A percentile compares a stretch with the other conserved stretches of the same genome.
Conservation (phyloP, 1,139 yeast species). For the Debaryomycetaceae sp. region DNA sequence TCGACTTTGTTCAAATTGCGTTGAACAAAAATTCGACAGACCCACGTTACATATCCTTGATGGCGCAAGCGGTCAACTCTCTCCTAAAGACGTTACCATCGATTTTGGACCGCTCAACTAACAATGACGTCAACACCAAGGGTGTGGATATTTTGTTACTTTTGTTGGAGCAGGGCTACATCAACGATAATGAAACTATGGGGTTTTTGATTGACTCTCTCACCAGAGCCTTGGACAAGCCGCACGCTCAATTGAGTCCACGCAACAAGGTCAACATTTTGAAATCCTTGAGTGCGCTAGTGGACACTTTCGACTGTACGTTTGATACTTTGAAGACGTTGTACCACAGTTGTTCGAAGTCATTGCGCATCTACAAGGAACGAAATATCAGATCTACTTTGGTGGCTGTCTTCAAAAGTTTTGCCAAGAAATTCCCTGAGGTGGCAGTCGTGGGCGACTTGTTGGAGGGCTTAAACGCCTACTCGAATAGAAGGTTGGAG, state of each 20-base stretch:
- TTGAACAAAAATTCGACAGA: constrained; percentile 29
- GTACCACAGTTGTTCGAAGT: constrained; percentile 52
- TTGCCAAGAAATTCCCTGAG: constrained; percentile 52
- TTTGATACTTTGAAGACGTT: constrained; percentile 51
- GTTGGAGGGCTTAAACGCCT: constrained; percentile 66
- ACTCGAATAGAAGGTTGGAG: constrained; percentile 54
- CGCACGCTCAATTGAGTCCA: constrained; percentile 44
- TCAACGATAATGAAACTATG: constrained; percentile 55
- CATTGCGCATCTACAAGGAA: constrained; percentile 57
- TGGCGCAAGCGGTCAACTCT: constrained; percentile 54
- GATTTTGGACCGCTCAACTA: constrained; percentile 39
- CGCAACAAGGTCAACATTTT: constrained; percentile 58
- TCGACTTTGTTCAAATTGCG: constrained; percentile 51
- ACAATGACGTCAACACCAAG: constrained; percentile 48
- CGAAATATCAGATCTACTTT: constrained; percentile 57
- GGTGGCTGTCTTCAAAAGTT: constrained; percentile 52
- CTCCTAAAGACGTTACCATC: constrained; percentile 49
- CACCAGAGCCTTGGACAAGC: constrained; percentile 59
- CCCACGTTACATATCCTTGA: constrained; percentile 42
- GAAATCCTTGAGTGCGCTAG: constrained; percentile 50
- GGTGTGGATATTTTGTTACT: constrained; percentile 51
- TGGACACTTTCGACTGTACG: constrained; percentile 50
- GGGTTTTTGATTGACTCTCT: constrained; percentile 54
- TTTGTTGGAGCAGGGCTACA: constrained; percentile 56
- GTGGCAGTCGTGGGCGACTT: constrained; percentile 45